Evolutionary conservation across 768 basidiomycete genomes (phyloP), one percentile per base, ranked within the genome.

Genomic region (Dioszegia crocea): DNA sequence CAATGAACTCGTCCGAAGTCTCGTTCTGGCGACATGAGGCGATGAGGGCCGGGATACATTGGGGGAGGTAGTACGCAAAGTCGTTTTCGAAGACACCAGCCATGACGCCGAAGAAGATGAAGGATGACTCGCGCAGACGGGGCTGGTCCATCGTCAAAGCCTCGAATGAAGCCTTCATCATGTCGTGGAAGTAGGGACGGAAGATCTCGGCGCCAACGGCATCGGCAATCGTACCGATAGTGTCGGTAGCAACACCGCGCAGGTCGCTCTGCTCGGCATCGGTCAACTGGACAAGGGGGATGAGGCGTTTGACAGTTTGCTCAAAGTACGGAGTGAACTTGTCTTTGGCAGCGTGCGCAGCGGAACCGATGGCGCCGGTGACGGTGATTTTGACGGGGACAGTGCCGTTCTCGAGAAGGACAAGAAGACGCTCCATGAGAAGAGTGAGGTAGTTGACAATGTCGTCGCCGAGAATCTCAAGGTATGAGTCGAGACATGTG

Each of bases 71-170:
- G 2, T 83, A 82, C 1, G 91, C 86, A 68, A 98, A 98, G 69
- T 98, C 92, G 57, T 90, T 90, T 48, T 85, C 89, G 71, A 96
- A 99, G 17, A 99, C 91, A 47, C 88, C 84, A n/a, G 92, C 89
- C 88, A 99, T 93, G 63, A 94, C 91, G 56, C 92, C 91, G 70
- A 98, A 98, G 85, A 97, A 97, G 65, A 99, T 80, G 85, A 96
- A 98, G 71, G 87, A 89, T 78, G 92, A 96, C 77, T 99, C 96
- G 69, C 89, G 83, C 61, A 98, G 81, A 60, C 92, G 83, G 64
- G 87, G 89, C 65, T 78, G 77, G 56, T 89, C 89, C 78, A 91
- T 84, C 61, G 87, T 85, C 57, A 92, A 84, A 45, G 89, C 92
- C 63, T 88, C 83, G 82, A 97, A 92, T 2, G 93, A 91, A 65